These are phyloP conservation scores for Trichocomaceae sp. DNA, from an alignment of 2,329 filamentous ascomycete species.

Conservation along the genomic window DNA sequence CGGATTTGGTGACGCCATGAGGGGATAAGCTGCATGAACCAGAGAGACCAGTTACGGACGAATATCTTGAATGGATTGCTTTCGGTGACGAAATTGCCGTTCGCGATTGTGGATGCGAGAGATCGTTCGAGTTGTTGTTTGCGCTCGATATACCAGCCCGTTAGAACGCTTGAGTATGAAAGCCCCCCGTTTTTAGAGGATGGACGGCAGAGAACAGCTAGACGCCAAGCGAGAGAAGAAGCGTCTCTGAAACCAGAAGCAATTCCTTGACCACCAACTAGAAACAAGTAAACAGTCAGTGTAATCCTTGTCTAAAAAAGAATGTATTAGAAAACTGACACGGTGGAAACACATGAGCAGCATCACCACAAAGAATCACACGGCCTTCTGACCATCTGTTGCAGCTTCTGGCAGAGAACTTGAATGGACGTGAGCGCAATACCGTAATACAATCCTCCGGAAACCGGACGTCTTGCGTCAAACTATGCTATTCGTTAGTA, in stretches of 20 bases:
- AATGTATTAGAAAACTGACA: constrained; percentile 23
- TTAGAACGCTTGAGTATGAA: constrained; percentile 22
- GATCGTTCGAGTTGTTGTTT: constrained; percentile 35
- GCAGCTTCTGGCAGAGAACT: constrained; percentile 41
- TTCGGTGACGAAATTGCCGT: constrained; percentile 30
- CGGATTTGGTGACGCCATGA: constrained; percentile 24
- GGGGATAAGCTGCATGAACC: constrained; percentile 28
- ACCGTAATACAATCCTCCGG: constrained; percentile 44
- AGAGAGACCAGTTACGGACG: constrained; percentile 28
- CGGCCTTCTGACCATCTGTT: constrained; percentile 42
- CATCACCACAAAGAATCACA: constrained; percentile 43
- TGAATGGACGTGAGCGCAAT: constrained; percentile 42
- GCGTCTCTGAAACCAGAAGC: constrained; percentile 38
- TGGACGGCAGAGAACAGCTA: constrained; percentile 26
- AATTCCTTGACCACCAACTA: constrained; percentile 39
- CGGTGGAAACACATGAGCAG: constrained; percentile 49
- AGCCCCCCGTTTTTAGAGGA: constrained; percentile 8
- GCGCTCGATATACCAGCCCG: constrained; percentile 31
- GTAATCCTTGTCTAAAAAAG: background rate
- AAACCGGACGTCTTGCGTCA: constrained; percentile 27
- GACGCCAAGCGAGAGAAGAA: constrained; percentile 31
- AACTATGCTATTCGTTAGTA: no score
- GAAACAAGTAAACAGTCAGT: background rate
- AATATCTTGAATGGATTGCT: constrained; percentile 24
- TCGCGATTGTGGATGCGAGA: constrained; percentile 29